Base-by-base conservation (phyloP, 768 basidiomycete species). In the Podaxis sp. region DNA sequence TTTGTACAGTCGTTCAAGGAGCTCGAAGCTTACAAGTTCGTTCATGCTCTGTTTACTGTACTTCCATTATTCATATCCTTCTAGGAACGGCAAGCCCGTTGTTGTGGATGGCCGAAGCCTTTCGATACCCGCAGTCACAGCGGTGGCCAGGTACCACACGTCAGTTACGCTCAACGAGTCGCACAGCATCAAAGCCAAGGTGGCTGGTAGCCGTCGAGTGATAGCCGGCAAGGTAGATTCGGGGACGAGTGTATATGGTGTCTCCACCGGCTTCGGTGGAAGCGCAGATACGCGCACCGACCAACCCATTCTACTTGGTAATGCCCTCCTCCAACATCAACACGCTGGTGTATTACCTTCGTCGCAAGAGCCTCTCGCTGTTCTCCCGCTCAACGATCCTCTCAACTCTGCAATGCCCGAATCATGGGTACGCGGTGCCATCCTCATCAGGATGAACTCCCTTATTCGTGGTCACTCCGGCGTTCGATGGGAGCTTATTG, bases 391-490 rank as follows among this genome's bases (percentile, higher is more conserved):
- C 47, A 79, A 80, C 4, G 90, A 92, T 67, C 90, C 89, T 0
- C 70, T 88, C 11, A 82, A 85, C 10, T 82, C 82, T 32, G 85
- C 81, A 61, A 93, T 95, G 90, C 92, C 93, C 3, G 87, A 90
- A 61, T 77, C 90, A 1, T 93, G 93, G 90, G 91, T 93, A 35
- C 87, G 93, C 56, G 93, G 89, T 11, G 91, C 93, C 1, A 92
- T 95, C 67, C 74, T 93, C 9, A 80, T 95, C 66, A 90, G 93
- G 65, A 88, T 91, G 80, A 95, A 95, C 73, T 93, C 91, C 3
- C 83, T 95, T 46, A 86, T 93, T 57, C 87, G 93, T 5, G 93
- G 92, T 0, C 93, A 95, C 73, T 93, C 91, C 21, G 93, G 90
- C 36, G 85, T 95, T 11, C 83, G 92, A 38, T 87, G 87, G 82